Conservation (phyloP, 1,284 basidiomycete species). For the Hemileccinum hortonii region DNA sequence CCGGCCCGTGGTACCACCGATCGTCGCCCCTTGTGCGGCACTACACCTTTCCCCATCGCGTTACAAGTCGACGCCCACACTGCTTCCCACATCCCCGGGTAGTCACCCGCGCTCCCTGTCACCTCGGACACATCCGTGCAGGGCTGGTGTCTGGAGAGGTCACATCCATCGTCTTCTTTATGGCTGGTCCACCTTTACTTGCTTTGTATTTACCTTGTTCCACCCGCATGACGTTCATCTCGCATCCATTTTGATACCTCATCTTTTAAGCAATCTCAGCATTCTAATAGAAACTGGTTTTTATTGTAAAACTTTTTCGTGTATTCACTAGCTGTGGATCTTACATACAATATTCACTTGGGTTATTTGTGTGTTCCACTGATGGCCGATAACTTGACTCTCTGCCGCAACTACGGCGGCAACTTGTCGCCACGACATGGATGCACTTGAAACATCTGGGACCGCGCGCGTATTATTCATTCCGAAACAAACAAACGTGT, state of each 20-base stretch:
- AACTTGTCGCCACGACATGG: not conserved
- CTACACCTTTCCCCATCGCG: conserved; percentile 7
- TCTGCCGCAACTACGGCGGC: not conserved
- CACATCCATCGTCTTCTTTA: not conserved
- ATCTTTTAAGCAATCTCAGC: conserved; percentile 17
- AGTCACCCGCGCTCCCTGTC: conserved; percentile 2
- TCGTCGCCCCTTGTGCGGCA: conserved; percentile 6
- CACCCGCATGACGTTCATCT: conserved; percentile 12
- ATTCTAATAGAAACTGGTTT: conserved; percentile 27
- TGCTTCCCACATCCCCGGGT: conserved; percentile 5
- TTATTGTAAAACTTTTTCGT: conserved; percentile 31
- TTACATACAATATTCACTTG: conserved; percentile 19
- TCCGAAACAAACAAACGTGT: not conserved
- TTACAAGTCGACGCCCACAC: conserved; percentile 3
- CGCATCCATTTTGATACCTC: conserved; percentile 28
- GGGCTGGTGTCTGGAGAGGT: conserved; percentile 1
- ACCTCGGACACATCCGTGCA: conserved; percentile 9
- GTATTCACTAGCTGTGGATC: conserved; percentile 25
- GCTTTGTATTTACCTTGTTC: not conserved
- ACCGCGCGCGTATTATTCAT: not conserved
- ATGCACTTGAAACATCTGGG: not conserved
- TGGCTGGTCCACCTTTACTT: conserved; percentile 22
- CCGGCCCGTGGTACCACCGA: conserved; percentile 8
- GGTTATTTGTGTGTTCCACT: conserved; percentile 13
- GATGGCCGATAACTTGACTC: conserved; percentile 3